Conservation (phyloP, 345 rosid species). For the Sisymbrium altissimum region DNA sequence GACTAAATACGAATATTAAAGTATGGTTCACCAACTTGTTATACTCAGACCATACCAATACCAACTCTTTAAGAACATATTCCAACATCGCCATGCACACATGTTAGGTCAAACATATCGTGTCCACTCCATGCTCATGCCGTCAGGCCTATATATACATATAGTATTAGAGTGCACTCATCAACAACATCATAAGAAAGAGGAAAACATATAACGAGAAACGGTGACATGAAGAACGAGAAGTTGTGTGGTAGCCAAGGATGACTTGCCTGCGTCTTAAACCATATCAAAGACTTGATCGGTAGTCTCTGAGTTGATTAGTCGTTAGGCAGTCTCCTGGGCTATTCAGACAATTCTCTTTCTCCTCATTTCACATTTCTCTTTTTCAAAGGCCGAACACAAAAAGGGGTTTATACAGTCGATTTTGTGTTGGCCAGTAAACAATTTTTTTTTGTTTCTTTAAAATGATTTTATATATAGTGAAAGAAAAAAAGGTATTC, state of each 20-base stretch:
- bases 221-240: constrained; percentile 27
- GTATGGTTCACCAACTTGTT: neutral
- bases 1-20: neutral
- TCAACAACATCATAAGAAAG: neutral
- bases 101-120: constrained; percentile 19
- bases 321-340: constrained; percentile 34
- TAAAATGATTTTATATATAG: neutral
- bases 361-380: constrained; percentile 30
- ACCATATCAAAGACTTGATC: constrained; percentile 12
- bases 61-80: constrained; percentile 18
- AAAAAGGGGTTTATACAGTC: neutral
- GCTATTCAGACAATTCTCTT: constrained; percentile 31
- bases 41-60: neutral
- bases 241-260: constrained; percentile 32
- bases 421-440: neutral
- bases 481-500: neutral
- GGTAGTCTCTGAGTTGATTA: constrained; percentile 5
- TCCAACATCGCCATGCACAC: constrained; percentile 25
- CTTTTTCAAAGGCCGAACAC: neutral
- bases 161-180: neutral
- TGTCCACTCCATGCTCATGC: constrained; percentile 11
- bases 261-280: constrained; percentile 34
- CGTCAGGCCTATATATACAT: constrained; percentile 13
- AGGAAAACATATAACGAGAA: neutral
- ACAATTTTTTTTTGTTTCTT: neutral